phyloP scores from a whole-genome alignment of 139 green algal genomes.

The Picochlorum sp. region DNA sequence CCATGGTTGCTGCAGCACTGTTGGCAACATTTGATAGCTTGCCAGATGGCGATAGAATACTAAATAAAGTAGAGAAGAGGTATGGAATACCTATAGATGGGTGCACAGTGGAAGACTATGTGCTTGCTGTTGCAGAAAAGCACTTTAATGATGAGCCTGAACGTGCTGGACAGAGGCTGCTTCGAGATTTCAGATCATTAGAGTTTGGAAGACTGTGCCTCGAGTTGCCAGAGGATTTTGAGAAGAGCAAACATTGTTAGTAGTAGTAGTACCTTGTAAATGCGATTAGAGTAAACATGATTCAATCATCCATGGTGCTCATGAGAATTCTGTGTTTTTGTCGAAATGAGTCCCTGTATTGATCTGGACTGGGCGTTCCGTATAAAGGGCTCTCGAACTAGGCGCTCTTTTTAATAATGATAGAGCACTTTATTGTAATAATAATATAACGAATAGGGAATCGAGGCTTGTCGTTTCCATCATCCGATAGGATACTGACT shows the following conservation, averaged over 20 bases:
- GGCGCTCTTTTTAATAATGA: no score
- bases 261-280: no score
- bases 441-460: no score
- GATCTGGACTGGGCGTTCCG: no score
- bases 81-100: conserved; percentile 17
- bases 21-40: conserved; percentile 50
- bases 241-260: background rate
- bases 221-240: conserved; percentile 54
- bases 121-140: conserved; percentile 54
- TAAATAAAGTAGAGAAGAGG: conserved; percentile 10
- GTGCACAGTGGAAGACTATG: conserved; percentile 55
- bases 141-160: conserved; percentile 76
- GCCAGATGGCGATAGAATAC: conserved; percentile 19
- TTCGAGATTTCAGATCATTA: conserved; percentile 72
- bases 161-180: conserved; percentile 67
- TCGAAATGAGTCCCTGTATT: no score
- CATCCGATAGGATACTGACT: no score
- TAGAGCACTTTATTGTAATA: no score
- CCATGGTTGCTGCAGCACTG: conserved; percentile 56
- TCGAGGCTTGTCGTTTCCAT: no score
- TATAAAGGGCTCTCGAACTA: no score
- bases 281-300: no score
- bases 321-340: no score
- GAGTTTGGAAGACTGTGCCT: conserved; percentile 69
- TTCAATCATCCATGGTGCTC: no score